These are phyloP conservation scores for Otatea glauca DNA, from an alignment of 176 grass and related monocot species.

Conservation along the genomic window DNA sequence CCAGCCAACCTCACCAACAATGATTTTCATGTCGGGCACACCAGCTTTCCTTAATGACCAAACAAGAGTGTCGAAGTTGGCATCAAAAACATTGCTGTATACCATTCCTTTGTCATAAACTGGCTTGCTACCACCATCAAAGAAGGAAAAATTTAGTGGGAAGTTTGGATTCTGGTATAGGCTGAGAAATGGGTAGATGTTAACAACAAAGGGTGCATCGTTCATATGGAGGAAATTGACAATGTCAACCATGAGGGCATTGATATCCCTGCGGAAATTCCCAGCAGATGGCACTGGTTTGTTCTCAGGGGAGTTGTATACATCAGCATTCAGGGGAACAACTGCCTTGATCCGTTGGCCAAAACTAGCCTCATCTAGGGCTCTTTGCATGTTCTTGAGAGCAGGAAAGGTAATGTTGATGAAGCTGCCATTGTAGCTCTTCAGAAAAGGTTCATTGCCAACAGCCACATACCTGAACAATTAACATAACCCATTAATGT, in stretches of 20 bases:
- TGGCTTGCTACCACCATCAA: slow-evolving; percentile 59
- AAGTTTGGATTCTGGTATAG: slow-evolving; percentile 77
- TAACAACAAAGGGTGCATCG: slow-evolving; percentile 77
- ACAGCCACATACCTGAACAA: slow-evolving; percentile 83
- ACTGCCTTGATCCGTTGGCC: slow-evolving; percentile 64
- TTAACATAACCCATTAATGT: slow-evolving; percentile 30
- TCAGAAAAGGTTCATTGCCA: slow-evolving; percentile 86
- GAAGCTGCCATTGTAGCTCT: slow-evolving; percentile 71
- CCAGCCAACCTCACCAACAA: slow-evolving; percentile 87
- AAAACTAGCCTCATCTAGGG: slow-evolving; percentile 65
- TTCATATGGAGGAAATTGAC: slow-evolving; percentile 75
- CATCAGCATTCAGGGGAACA: slow-evolving; percentile 78
- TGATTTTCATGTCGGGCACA: slow-evolving; percentile 75
- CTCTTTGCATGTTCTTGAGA: slow-evolving; percentile 75
- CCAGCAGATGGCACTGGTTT: slow-evolving; percentile 79
- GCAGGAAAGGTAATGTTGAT: slow-evolving; percentile 80
- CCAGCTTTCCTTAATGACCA: slow-evolving; percentile 81
- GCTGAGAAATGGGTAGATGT: slow-evolving; percentile 86
- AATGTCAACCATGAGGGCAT: slow-evolving; percentile 68
- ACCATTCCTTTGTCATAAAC: slow-evolving; percentile 67
- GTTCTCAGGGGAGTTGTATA: slow-evolving; percentile 74
- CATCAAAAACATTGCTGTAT: slow-evolving; percentile 89
- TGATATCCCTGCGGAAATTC: slow-evolving; percentile 73
- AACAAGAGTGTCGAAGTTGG: slow-evolving; percentile 83
- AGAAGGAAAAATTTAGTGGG: slow-evolving; percentile 80